Evolutionary conservation across 192 early-diverging fungal species (phyloP).

Genomic region (Entomortierella beljakovae): DNA sequence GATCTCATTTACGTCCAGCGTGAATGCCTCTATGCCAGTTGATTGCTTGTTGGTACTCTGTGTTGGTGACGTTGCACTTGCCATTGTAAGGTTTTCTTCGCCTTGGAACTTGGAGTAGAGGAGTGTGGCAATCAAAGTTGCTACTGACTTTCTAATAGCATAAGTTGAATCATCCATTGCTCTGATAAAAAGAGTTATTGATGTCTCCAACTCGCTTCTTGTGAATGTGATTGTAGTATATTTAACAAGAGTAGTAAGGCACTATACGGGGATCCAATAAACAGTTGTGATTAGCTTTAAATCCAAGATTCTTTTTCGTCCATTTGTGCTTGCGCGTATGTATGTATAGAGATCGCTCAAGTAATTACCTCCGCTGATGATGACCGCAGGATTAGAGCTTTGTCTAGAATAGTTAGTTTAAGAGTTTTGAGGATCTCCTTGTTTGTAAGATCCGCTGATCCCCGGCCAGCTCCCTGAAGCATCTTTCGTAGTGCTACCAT

Average conservation of each 20-base stretch:
- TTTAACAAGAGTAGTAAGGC: slow-evolving; percentile 62
- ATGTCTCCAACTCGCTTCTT: slow-evolving; percentile 43
- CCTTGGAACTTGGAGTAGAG: slow-evolving; percentile 54
- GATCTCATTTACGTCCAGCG: slow-evolving; percentile 74
- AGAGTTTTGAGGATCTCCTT: slow-evolving; percentile 81
- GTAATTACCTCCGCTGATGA: slow-evolving; percentile 72
- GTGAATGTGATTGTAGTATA: slow-evolving; percentile 53
- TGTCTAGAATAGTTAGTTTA: slow-evolving; percentile 74
- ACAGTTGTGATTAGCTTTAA: too few relatives aligned
- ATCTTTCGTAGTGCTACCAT: slow-evolving; percentile 70
- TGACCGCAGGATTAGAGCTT: slow-evolving; percentile 73
- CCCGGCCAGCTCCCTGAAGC: slow-evolving; percentile 81
- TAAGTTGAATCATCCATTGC: slow-evolving; percentile 56
- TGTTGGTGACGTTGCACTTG: slow-evolving; percentile 36
- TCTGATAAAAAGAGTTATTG: slow-evolving; percentile 45
- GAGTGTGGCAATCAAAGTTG: slow-evolving; percentile 51
- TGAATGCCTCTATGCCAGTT: slow-evolving; percentile 24
- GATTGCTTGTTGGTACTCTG: slow-evolving; percentile 22
- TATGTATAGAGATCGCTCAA: too few relatives aligned
- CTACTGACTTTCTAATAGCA: slow-evolving; percentile 51
- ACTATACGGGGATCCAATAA: too few relatives aligned
- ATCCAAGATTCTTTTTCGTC: background rate
- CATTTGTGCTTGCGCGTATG: too few relatives aligned
- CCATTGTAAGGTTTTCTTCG: slow-evolving; percentile 54
- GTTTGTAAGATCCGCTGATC: slow-evolving; percentile 70